phyloP scores from a whole-genome alignment of 257 asterid species.

The Salvia miltiorrhiza region DNA sequence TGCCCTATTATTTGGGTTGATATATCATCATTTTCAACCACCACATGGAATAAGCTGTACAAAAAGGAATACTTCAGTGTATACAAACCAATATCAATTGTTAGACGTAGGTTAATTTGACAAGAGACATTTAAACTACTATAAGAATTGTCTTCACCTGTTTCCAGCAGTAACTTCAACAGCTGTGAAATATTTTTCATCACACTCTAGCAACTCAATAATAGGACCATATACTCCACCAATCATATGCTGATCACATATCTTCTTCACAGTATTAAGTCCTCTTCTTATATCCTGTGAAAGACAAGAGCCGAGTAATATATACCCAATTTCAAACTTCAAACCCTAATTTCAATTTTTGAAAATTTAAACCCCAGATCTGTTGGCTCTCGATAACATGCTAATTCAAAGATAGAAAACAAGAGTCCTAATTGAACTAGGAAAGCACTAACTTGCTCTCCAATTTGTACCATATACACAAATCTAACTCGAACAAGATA shows the following conservation, averaged over 20 bases:
- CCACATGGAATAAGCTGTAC: slow-evolving; percentile 91
- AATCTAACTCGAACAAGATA: too few species aligned
- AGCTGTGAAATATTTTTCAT: slow-evolving; percentile 89
- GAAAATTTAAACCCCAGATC: too few species aligned
- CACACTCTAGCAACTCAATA: slow-evolving; percentile 89
- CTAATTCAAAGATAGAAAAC: too few species aligned
- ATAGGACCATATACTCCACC: slow-evolving; percentile 87
- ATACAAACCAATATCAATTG: slow-evolving; percentile 9
- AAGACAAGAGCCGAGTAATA: slow-evolving; percentile 11
- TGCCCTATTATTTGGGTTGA: slow-evolving; percentile 87
- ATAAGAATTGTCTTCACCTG: slow-evolving; percentile 47
- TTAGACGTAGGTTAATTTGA: slow-evolving; percentile 11
- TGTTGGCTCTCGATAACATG: too few species aligned
- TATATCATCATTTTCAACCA: slow-evolving; percentile 84
- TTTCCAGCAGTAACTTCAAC: slow-evolving; percentile 99
- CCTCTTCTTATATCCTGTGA: slow-evolving; percentile 97
- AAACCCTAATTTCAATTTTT: too few species aligned
- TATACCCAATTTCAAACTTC: too few species aligned
- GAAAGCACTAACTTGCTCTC: too few species aligned
- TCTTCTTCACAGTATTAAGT: slow-evolving; percentile 74
- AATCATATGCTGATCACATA: slow-evolving; percentile 44
- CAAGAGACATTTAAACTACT: slow-evolving; percentile 6
- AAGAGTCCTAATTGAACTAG: too few species aligned
- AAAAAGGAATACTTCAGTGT: slow-evolving; percentile 18
- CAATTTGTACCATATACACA: too few species aligned